A percentile compares a stretch with the other conserved stretches of the same genome.
Conservation (phyloP, 345 rosid genomes). For the Gossypium turneri region DNA sequence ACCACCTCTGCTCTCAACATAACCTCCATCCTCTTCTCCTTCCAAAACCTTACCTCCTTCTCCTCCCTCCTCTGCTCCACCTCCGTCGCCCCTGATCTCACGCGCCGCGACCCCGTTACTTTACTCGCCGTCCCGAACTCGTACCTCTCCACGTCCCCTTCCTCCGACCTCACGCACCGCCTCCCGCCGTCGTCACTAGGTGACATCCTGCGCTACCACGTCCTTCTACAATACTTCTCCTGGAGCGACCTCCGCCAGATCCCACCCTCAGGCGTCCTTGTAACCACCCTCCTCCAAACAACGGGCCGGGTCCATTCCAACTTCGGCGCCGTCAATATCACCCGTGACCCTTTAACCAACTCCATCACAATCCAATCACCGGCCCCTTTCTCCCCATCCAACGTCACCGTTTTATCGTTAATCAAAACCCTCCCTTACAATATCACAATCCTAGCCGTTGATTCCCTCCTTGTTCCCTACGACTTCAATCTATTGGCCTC, state of each 20-base stretch:
- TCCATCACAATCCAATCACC: slow-evolving; percentile 52
- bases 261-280: slow-evolving; percentile 53
- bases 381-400: slow-evolving; percentile 40
- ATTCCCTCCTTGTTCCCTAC: slow-evolving; percentile 58
- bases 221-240: slow-evolving; percentile 76
- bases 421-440: slow-evolving; percentile 60
- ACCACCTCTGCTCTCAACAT: slow-evolving; percentile 47
- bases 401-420: slow-evolving; percentile 56
- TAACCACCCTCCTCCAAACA: slow-evolving; percentile 74
- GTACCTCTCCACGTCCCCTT: slow-evolving; percentile 39
- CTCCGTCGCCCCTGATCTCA: slow-evolving; percentile 54
- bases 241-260: slow-evolving; percentile 55
- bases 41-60: slow-evolving; percentile 54
- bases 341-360: slow-evolving; percentile 49
- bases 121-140: slow-evolving; percentile 80
- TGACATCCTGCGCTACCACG: slow-evolving; percentile 88
- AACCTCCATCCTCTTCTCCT: slow-evolving; percentile 62
- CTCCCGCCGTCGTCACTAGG: slow-evolving; percentile 59
- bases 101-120: slow-evolving; percentile 59
- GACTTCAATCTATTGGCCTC: slow-evolving; percentile 75
- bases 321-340: slow-evolving; percentile 75
- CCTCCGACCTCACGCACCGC: slow-evolving; percentile 58
- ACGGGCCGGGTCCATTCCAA: slow-evolving; percentile 64
- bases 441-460: slow-evolving; percentile 59
- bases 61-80: slow-evolving; percentile 49